Conservation (phyloP, 192 early-diverging fungal genomes). For the Powellomyces hirtus region DNA sequence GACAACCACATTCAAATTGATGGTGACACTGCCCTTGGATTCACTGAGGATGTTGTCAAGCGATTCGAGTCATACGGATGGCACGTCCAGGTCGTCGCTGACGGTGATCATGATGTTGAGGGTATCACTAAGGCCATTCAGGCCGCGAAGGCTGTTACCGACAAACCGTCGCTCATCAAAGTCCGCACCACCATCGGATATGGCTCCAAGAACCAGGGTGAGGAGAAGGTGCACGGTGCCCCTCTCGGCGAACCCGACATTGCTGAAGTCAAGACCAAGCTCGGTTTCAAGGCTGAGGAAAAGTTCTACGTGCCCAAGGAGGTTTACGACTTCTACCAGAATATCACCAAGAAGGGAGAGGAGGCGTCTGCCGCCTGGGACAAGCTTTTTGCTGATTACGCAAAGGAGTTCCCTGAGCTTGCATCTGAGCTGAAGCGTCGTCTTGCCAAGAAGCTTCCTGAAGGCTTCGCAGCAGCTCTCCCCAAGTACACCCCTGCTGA, state of each 20-base stretch:
- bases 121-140: conserved; percentile 74
- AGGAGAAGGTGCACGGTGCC: conserved; percentile 89
- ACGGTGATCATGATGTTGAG: conserved; percentile 79
- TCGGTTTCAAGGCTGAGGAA: conserved; percentile 79
- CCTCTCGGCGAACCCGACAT: conserved; percentile 81
- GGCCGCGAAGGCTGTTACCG: conserved; percentile 76
- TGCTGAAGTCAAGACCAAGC: conserved; percentile 61
- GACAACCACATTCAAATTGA: conserved; percentile 96
- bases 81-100: conserved; percentile 73
- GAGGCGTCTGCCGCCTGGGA: conserved; percentile 75
- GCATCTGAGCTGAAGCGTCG: conserved; percentile 70
- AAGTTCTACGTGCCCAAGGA: conserved; percentile 70
- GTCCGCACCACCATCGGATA: conserved; percentile 91
- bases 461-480: conserved; percentile 66
- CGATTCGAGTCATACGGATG: conserved; percentile 93
- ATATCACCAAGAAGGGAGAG: conserved; percentile 59
- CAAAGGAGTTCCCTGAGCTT: conserved; percentile 62
- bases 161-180: conserved; percentile 88
- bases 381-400: conserved; percentile 68
- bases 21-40: conserved; percentile 69
- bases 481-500: conserved; percentile 82
- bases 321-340: conserved; percentile 49
- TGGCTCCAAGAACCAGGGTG: conserved; percentile 84
- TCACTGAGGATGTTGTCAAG: conserved; percentile 88
- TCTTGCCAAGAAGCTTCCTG: conserved; percentile 68